phyloP scores from a whole-genome alignment of 2,329 filamentous ascomycete species.

The Decorospora gaudefroyi region DNA sequence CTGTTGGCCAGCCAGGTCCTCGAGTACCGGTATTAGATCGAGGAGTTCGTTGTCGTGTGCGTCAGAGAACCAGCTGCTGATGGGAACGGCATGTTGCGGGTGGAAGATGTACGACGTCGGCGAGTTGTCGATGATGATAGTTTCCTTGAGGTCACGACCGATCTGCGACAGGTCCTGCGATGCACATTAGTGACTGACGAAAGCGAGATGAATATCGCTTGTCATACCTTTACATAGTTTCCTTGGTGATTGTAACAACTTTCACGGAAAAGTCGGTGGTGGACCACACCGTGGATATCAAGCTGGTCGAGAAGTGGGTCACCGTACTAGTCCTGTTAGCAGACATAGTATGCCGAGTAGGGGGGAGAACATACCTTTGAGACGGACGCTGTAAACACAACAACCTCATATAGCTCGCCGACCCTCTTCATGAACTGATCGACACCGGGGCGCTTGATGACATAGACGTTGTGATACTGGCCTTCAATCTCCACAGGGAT shows the following conservation, averaged over 20 bases:
- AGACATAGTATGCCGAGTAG: background rate
- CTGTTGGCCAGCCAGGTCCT: conserved; percentile 86
- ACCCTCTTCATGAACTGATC: conserved; percentile 99
- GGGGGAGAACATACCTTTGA: conserved; percentile 71
- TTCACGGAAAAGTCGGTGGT: conserved; percentile 94
- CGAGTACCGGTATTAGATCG: conserved; percentile 95
- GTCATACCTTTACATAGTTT: conserved; percentile 85
- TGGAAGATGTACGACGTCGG: conserved; percentile 99
- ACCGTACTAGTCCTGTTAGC: conserved; percentile 69
- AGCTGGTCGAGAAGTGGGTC: conserved; percentile 95
- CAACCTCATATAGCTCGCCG: conserved; percentile 95
- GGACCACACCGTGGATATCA: conserved; percentile 95
- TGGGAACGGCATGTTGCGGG: conserved; percentile 96
- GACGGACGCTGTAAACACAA: conserved; percentile 97
- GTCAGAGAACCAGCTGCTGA: conserved; percentile 99
- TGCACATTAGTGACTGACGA: background rate
- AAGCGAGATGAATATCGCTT: background rate
- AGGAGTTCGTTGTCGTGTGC: conserved; percentile 98
- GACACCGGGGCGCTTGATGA: conserved; percentile 98
- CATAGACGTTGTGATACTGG: conserved; percentile 98
- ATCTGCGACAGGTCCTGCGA: conserved; percentile 86
- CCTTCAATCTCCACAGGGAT: conserved; percentile 99
- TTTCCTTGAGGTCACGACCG: conserved; percentile 91
- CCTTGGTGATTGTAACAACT: conserved; percentile 99
- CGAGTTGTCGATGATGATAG: conserved; percentile 99